These are phyloP conservation scores for Solanum appendiculatum DNA, from an alignment of 257 asterid genomes.

Conservation along the genomic window DNA sequence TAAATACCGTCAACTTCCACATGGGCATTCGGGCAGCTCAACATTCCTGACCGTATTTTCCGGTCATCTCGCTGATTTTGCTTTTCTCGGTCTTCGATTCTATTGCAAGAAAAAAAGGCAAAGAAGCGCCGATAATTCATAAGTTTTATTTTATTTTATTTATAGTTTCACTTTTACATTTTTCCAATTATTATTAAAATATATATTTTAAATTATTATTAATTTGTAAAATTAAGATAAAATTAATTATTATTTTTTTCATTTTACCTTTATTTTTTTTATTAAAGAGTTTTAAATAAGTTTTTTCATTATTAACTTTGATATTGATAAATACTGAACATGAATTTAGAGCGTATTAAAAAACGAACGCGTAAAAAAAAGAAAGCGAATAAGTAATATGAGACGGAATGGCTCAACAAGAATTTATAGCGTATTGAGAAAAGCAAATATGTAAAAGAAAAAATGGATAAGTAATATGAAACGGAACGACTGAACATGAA, in stretches of 20 bases:
- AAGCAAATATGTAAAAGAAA: too few species aligned
- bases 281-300: not conserved
- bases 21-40: conserved; percentile 12
- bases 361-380: not conserved
- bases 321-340: not conserved
- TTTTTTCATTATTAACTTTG: not conserved
- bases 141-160: not conserved
- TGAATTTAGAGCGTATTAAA: not conserved
- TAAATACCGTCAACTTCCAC: not conserved
- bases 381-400: not conserved
- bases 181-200: not conserved
- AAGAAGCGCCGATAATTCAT: conserved; percentile 32
- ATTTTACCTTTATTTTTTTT: not conserved
- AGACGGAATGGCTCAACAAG: not conserved
- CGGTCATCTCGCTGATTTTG: conserved; percentile 43
- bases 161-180: not conserved
- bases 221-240: not conserved
- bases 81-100: conserved; percentile 50
- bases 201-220: too few species aligned
- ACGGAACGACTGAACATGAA: not conserved
- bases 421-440: not conserved
- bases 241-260: not conserved
- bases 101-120: conserved; percentile 24
- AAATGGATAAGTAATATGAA: not conserved
- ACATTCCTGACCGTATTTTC: conserved; percentile 34